Evolutionary conservation across 805 yeast species (phyloP).

Genomic region (Wickerhamiella shivajii): DNA sequence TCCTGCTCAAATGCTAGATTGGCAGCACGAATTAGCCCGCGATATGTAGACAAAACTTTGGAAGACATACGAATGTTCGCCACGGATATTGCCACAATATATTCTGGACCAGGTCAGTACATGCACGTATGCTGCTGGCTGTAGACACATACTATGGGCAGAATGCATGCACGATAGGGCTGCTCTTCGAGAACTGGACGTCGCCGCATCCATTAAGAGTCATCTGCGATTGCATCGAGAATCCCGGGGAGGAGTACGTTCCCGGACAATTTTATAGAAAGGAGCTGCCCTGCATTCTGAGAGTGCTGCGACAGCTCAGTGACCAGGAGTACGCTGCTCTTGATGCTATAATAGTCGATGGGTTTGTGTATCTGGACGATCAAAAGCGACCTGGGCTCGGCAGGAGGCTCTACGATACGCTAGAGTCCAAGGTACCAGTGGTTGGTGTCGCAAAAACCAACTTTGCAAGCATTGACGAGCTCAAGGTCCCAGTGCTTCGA

Average conservation of each 20-base stretch:
- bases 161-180: neutral
- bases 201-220: no score
- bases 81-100: no score
- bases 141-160: conserved; percentile 2
- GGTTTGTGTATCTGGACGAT: neutral
- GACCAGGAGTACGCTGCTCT: no score
- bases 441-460: conserved; percentile 3
- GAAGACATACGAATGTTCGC: no score
- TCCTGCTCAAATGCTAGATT: conserved; percentile 16
- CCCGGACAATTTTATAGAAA: conserved; percentile 4
- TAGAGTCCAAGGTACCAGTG: neutral
- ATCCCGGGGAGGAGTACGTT: neutral
- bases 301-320: neutral
- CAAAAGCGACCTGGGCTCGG: conserved; percentile 1
- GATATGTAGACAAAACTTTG: conserved; percentile 13
- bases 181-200: no score
- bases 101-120: no score
- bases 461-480: neutral
- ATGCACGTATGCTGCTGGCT: conserved; percentile 2
- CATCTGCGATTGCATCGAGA: no score
- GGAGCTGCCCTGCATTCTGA: conserved; percentile 4
- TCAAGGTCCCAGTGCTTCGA: neutral
- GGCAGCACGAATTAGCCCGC: conserved; percentile 16
- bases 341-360: conserved; percentile 1
- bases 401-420: neutral